A percentile compares a stretch with the other conserved stretches of the same genome.
phyloP scores from a whole-genome alignment of 2,329 filamentous ascomycete species.

The Hyphodiscus sp. region DNA sequence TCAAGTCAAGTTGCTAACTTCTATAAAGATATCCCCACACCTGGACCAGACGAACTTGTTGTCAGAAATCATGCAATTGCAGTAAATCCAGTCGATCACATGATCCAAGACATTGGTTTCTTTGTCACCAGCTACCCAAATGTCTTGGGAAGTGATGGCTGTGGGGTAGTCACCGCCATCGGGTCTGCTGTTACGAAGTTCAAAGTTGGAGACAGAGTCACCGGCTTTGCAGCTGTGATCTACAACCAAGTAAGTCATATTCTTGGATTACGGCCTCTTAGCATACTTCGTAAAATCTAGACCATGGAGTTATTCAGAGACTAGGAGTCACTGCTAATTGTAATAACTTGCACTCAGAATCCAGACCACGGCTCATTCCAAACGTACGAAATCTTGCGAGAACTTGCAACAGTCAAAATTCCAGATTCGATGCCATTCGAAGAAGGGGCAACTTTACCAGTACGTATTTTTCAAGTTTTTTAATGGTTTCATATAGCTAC shows the following conservation, averaged over 20 bases:
- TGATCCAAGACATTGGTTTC: conserved; percentile 26
- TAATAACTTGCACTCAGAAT: no score
- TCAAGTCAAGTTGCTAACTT: no score
- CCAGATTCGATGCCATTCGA: conserved; percentile 19
- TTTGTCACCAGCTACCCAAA: conserved; percentile 24
- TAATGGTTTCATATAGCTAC: no score
- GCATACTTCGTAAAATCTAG: no score
- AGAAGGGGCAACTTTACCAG: conserved; percentile 25
- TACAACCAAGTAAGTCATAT: conserved; percentile 4
- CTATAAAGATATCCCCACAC: conserved; percentile 31
- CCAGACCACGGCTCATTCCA: conserved; percentile 34
- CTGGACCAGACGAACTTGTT: conserved; percentile 27
- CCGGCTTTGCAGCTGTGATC: conserved; percentile 38
- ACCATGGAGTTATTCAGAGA: no score
- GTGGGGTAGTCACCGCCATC: conserved; percentile 11
- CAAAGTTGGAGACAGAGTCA: conserved; percentile 35
- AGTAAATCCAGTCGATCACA: conserved; percentile 34
- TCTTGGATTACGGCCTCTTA: no score
- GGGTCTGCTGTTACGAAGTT: conserved; percentile 17
- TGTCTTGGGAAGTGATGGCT: conserved; percentile 31
- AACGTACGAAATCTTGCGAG: conserved; percentile 36
- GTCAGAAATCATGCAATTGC: conserved; percentile 31
- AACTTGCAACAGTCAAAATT: conserved; percentile 32
- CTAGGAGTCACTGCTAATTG: no score
- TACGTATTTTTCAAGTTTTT: no score